A percentile compares a stretch with the other conserved stretches of the same genome.
These are phyloP conservation scores for Corylus avellana DNA, from an alignment of 306 rosid species.

Conservation along the genomic window DNA sequence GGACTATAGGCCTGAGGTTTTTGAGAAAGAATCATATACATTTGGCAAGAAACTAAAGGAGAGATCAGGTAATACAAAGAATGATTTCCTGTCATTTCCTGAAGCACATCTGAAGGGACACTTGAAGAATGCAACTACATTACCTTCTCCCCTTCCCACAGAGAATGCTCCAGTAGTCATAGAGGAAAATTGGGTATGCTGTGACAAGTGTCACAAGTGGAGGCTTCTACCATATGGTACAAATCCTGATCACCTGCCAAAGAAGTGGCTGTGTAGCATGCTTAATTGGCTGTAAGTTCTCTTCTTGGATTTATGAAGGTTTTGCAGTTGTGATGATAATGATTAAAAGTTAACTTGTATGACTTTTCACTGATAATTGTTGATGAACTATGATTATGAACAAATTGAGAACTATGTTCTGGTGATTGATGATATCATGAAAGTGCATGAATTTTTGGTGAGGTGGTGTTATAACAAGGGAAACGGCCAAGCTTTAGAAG, in stretches of 20 bases:
- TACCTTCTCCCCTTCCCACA: not conserved
- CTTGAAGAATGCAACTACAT: not conserved
- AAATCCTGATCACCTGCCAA: constrained; percentile 74
- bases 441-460: not conserved
- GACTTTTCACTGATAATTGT: not conserved
- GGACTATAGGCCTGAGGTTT: not conserved
- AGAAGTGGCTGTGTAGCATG: constrained; percentile 94
- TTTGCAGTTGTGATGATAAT: not conserved
- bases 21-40: constrained; percentile 4
- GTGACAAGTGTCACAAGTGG: constrained; percentile 86
- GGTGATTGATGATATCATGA: not conserved
- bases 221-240: constrained; percentile 89
- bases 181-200: constrained; percentile 78
- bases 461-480: not conserved
- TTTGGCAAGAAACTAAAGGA: not conserved
- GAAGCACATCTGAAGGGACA: constrained; percentile 19
- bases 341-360: not conserved
- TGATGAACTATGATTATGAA: not conserved
- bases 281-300: constrained; percentile 97
- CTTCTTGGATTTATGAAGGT: constrained; percentile 4
- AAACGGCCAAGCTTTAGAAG: not conserved
- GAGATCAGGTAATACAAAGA: not conserved
- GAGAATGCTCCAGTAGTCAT: constrained; percentile 41
- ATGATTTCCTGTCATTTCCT: constrained; percentile 3
- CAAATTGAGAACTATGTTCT: not conserved